Evolutionary conservation across 169 alveolate species (phyloP).

Genomic region (Eimeria tenella): DNA sequence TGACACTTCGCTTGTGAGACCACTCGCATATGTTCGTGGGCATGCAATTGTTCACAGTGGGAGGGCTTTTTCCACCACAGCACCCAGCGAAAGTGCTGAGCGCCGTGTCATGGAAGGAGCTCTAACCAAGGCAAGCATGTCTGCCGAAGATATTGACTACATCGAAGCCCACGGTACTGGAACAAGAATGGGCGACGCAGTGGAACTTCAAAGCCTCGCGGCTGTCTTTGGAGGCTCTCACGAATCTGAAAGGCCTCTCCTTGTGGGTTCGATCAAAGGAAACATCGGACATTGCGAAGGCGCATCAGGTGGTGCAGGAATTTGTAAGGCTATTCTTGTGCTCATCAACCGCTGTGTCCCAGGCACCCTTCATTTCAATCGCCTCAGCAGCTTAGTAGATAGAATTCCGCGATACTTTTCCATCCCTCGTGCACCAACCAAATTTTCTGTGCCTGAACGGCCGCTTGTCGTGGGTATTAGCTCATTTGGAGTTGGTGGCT

Average conservation of each 20-base stretch:
- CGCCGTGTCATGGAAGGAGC: conserved; percentile 81
- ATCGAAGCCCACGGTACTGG: conserved; percentile 88
- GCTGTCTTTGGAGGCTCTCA: conserved; percentile 82
- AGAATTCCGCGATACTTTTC: conserved; percentile 79
- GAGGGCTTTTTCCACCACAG: conserved; percentile 82
- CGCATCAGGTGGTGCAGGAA: conserved; percentile 86
- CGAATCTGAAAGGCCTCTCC: conserved; percentile 80
- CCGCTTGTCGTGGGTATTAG: conserved; percentile 80
- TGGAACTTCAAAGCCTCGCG: conserved; percentile 84
- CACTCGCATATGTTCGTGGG: conserved; percentile 82
- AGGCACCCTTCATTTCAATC: conserved; percentile 85
- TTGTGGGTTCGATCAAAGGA: conserved; percentile 84
- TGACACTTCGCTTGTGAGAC: conserved; percentile 55
- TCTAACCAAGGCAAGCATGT: conserved; percentile 71
- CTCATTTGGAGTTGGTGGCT: conserved; percentile 87
- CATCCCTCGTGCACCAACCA: conserved; percentile 76
- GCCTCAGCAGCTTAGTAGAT: conserved; percentile 86
- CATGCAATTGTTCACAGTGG: conserved; percentile 84
- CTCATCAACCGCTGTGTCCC: conserved; percentile 84
- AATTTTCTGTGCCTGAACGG: background rate
- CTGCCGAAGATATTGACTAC: conserved; percentile 80
- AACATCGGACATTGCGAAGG: conserved; percentile 88
- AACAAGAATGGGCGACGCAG: conserved; percentile 88
- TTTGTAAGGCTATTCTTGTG: conserved; percentile 83
- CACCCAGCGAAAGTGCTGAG: conserved; percentile 85